Evolutionary conservation across 129 eudicot species (phyloP).

Genomic region (Centrapalus pauciflorus): DNA sequence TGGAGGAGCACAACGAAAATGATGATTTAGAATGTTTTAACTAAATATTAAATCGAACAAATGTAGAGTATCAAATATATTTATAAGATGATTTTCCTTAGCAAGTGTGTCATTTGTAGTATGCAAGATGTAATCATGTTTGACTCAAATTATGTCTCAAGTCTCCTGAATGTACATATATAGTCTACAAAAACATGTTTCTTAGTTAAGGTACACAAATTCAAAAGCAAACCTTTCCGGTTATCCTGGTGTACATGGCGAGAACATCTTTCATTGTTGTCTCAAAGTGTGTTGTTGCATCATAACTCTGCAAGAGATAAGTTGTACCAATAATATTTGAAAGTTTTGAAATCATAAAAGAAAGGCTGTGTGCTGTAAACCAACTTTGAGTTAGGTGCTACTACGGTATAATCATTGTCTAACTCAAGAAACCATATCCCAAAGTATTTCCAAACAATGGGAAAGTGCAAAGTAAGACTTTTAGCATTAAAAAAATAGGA

Average conservation of each 20-base stretch:
- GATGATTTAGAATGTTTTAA: neutral
- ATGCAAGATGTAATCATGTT: conserved; percentile 3
- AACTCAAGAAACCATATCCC: too few relatives aligned
- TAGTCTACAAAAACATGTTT: neutral
- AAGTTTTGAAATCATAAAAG: neutral
- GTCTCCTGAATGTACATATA: neutral
- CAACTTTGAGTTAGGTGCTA: neutral
- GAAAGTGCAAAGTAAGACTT: neutral
- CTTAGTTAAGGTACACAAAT: neutral
- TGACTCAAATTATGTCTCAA: neutral
- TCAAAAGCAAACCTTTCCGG: conserved; percentile 63
- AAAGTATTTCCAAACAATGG: too few relatives aligned
- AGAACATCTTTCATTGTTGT: conserved; percentile 80
- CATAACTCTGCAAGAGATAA: conserved; percentile 62
- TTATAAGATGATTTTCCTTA: neutral
- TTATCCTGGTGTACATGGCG: conserved; percentile 70
- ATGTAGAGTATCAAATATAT: neutral
- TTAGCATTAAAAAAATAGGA: neutral
- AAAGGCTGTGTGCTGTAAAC: conserved; percentile 1
- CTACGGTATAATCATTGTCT: too few relatives aligned
- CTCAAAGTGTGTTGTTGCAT: conserved; percentile 87
- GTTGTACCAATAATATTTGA: neutral
- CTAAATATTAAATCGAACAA: too few relatives aligned
- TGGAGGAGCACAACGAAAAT: conserved; percentile 16
- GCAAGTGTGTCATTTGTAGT: neutral